Evolutionary conservation across 768 basidiomycete genomes (phyloP), one percentile per base, ranked within the genome.

Genomic region (Rhodosporidiobolus odoratus): DNA sequence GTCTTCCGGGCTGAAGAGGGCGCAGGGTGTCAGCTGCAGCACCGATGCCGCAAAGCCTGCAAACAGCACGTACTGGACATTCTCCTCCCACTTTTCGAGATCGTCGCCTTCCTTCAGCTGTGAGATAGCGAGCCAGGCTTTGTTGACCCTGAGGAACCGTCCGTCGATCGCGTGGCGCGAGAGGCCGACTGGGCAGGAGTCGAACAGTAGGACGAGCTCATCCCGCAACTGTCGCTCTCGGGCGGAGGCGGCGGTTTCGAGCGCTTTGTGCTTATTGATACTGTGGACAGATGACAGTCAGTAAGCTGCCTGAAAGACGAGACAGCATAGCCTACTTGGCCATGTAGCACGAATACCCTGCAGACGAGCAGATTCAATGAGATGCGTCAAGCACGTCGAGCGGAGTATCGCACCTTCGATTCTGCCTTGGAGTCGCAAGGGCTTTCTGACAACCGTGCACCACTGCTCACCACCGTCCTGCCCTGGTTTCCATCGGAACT

Each of bases 121-220:
- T 0, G 37, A 40, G 48, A 66, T 58, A 1, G 21, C 19, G 25
- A 34, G 48, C 61, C 65, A 71, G 10, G 69, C 64, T 13, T 62
- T 48, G 69, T 71, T 71, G 30, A 62, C 70, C 23, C 43, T 56
- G 16, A 61, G 19, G 35, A 71, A 62, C n/a, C 37, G 30, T 56
- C 58, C 58, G 54, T 62, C 59, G 54, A 58, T 58, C 4, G 15
- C 7, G 48, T 50, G 48, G 7, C 64, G 59, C 1, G 45, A 59
- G 35, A 71, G 57, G 6, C 69, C 69, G 54, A 71, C 69, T 1
- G 58, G 21, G 2, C 59, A 10, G 23, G 64, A 48, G 15, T 62
- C 58, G 21, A 32, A 43, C 15, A 71, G 37, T 2, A 62, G 21
- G 0, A 60, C 69, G 25, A 71, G 60, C 30, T 71, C 69, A 35